phyloP scores from a whole-genome alignment of 257 asterid genomes.

The Agastache rugosa region DNA sequence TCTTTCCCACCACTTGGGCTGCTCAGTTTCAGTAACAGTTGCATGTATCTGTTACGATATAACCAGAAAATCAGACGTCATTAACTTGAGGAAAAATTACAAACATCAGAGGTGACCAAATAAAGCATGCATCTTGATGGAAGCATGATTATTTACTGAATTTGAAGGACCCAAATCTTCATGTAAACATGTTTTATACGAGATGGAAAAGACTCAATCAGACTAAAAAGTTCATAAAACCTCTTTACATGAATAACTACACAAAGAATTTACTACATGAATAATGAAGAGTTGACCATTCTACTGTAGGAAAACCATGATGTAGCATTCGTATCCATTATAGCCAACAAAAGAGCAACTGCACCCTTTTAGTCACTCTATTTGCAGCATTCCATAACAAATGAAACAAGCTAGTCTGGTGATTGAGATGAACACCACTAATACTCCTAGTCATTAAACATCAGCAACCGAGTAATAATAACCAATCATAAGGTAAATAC shows the following conservation, averaged over 20 bases:
- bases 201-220: constrained; percentile 18
- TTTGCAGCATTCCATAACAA: neutral
- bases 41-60: constrained; percentile 56
- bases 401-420: neutral
- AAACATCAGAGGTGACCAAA: constrained; percentile 17
- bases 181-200: neutral
- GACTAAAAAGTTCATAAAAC: constrained; percentile 18
- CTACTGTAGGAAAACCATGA: too few species aligned
- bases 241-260: neutral
- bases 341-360: neutral
- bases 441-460: neutral
- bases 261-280: neutral
- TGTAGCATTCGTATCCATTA: neutral
- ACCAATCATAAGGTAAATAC: constrained; percentile 11
- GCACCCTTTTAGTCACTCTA: neutral
- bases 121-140: neutral
- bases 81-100: constrained; percentile 29
- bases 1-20: constrained; percentile 92
- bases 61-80: constrained; percentile 28
- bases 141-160: neutral
- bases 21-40: constrained; percentile 65
- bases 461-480: neutral
- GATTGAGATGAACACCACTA: neutral
- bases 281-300: too few species aligned
- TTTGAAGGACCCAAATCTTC: neutral